phyloP scores from a whole-genome alignment of 306 rosid species.

The Betula pendula region DNA sequence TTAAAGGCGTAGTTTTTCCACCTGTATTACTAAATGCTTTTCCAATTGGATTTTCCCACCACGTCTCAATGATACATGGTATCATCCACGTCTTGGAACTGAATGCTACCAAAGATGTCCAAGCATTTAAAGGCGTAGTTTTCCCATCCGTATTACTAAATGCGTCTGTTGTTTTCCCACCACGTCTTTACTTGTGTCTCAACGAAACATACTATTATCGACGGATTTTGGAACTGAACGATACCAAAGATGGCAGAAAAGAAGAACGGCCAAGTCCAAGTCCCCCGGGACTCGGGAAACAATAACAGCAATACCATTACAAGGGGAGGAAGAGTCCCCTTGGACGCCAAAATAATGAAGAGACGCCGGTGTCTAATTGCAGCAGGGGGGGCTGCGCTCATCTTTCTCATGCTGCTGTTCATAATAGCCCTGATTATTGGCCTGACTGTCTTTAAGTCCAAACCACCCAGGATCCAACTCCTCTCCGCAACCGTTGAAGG shows the following conservation, averaged over 20 bases:
- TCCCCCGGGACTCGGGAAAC: background rate
- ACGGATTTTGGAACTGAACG: background rate
- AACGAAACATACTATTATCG: background rate
- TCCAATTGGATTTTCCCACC: too few species aligned
- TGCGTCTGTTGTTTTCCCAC: background rate
- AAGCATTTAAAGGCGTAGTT: too few species aligned
- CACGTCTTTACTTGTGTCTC: background rate
- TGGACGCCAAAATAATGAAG: background rate
- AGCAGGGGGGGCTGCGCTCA: conserved; percentile 22
- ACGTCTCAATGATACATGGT: too few species aligned
- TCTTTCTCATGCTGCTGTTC: conserved; percentile 29
- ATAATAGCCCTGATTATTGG: conserved; percentile 41
- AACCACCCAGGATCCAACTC: conserved; percentile 40
- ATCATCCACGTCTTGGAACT: too few species aligned
- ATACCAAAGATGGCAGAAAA: background rate
- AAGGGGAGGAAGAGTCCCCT: background rate
- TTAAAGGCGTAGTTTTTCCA: background rate
- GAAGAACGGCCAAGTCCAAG: background rate
- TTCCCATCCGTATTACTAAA: background rate
- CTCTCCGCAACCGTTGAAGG: conserved; percentile 50
- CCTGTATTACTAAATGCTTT: too few species aligned
- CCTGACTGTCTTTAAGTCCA: conserved; percentile 56
- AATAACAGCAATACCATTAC: too few species aligned
- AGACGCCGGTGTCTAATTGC: conserved; percentile 27
- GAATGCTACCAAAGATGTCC: too few species aligned